A percentile compares a stretch with the other conserved stretches of the same genome.
Evolutionary conservation across 1,139 yeast genomes (phyloP).

Genomic region (Pneumocystis oryctolagi): DNA sequence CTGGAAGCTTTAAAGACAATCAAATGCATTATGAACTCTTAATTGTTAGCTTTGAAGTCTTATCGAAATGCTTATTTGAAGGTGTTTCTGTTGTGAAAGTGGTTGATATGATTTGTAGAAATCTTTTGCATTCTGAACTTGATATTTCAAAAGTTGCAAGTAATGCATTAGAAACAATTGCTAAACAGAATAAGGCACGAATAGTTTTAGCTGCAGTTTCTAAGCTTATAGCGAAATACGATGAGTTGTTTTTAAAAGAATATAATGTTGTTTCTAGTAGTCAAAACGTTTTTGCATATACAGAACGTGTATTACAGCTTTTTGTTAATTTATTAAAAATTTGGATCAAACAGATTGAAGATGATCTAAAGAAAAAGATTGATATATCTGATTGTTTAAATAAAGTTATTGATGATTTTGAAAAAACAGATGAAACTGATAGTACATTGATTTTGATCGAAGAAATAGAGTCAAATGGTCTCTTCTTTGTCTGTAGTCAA

Average conservation of each 20-base stretch:
- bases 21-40: slow-evolving; percentile 44
- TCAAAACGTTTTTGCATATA: not conserved
- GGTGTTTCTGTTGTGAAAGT: slow-evolving; percentile 44
- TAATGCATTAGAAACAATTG: slow-evolving; percentile 47
- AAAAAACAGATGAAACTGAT: slow-evolving; percentile 51
- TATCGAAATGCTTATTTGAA: slow-evolving; percentile 52
- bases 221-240: slow-evolving; percentile 63
- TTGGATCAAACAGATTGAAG: slow-evolving; percentile 57
- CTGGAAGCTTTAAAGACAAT: slow-evolving; percentile 8
- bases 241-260: slow-evolving; percentile 31
- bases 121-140: slow-evolving; percentile 52
- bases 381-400: not conserved
- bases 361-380: slow-evolving; percentile 11
- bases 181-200: slow-evolving; percentile 57
- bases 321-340: slow-evolving; percentile 46
- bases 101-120: slow-evolving; percentile 61
- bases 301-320: not conserved
- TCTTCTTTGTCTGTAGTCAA: slow-evolving; percentile 80
- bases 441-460: slow-evolving; percentile 71
- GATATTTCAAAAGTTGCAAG: slow-evolving; percentile 50
- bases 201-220: slow-evolving; percentile 60
- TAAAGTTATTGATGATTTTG: slow-evolving; percentile 16
- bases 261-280: not conserved
- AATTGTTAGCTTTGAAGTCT: slow-evolving; percentile 50
- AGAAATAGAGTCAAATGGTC: slow-evolving; percentile 90